Conservation (phyloP, 2,329 filamentous ascomycete genomes). For the Neofusicoccum sp. region DNA sequence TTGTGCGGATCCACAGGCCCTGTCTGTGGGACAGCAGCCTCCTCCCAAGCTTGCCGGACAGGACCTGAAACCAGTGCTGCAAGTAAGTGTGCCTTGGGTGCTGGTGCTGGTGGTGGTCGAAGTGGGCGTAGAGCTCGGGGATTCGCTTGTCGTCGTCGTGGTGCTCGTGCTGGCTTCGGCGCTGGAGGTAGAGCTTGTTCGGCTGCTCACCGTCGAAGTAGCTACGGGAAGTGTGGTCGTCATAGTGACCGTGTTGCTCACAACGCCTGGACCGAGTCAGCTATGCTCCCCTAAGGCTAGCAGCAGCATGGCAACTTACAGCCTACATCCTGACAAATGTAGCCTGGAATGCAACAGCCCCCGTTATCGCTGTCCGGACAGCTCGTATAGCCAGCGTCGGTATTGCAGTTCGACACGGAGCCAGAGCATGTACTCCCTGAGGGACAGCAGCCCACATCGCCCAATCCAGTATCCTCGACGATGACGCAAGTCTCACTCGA, state of each 20-base stretch:
- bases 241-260: conserved; percentile 26
- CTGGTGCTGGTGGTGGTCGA: conserved; percentile 36
- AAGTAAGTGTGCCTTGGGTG: conserved; percentile 30
- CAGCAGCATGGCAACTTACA: conserved; percentile 51
- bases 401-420: conserved; percentile 62
- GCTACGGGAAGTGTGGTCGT: conserved; percentile 29
- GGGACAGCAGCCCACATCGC: conserved; percentile 76
- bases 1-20: conserved; percentile 44
- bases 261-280: conserved; percentile 23
- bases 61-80: conserved; percentile 49
- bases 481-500: conserved; percentile 66
- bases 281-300: not conserved
- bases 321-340: conserved; percentile 68
- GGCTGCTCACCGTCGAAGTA: conserved; percentile 20
- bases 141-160: conserved; percentile 21
- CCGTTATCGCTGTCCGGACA: conserved; percentile 69
- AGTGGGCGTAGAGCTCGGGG: conserved; percentile 18
- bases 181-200: conserved; percentile 25
- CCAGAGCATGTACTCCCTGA: conserved; percentile 65
- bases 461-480: conserved; percentile 64
- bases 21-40: conserved; percentile 53
- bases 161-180: conserved; percentile 21
- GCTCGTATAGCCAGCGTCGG: conserved; percentile 60
- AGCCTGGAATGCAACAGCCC: conserved; percentile 76
- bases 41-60: conserved; percentile 51